These are phyloP conservation scores for Suillus fuscotomentosus DNA, from an alignment of 768 basidiomycete genomes.

Conservation along the genomic window DNA sequence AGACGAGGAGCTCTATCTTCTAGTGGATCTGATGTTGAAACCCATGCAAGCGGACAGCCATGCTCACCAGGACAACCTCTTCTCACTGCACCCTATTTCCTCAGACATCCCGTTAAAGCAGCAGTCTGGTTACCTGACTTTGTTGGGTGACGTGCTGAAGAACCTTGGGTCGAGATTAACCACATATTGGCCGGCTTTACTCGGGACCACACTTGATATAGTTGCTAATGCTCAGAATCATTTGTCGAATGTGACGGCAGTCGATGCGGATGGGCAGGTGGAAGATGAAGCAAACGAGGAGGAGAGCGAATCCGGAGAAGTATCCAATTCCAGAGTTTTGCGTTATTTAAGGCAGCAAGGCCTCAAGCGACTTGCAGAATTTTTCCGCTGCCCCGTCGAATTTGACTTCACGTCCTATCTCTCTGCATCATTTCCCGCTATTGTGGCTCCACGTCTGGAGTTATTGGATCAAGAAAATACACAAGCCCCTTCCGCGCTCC, in stretches of 20 bases:
- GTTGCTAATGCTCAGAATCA: constrained; percentile 61
- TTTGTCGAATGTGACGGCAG: constrained; percentile 34
- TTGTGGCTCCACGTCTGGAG: constrained; percentile 82
- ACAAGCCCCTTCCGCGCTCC: constrained; percentile 83
- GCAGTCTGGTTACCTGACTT: constrained; percentile 78
- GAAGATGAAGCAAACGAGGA: constrained; percentile 37
- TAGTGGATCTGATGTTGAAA: constrained; percentile 86
- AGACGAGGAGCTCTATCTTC: constrained; percentile 67
- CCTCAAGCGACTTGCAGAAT: constrained; percentile 82
- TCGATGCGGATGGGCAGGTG: constrained; percentile 36
- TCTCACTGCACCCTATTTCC: constrained; percentile 29
- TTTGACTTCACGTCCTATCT: constrained; percentile 82
- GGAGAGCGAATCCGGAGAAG: constrained; percentile 25
- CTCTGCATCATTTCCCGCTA: constrained; percentile 56
- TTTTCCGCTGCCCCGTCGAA: constrained; percentile 70
- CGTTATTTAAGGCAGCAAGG: constrained; percentile 80
- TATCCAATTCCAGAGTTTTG: constrained; percentile 34
- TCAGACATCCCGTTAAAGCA: constrained; percentile 53
- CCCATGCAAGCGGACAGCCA: constrained; percentile 50
- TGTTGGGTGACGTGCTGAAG: constrained; percentile 83
- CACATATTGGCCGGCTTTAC: constrained; percentile 69
- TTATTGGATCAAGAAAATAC: constrained; percentile 81
- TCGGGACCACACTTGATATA: constrained; percentile 68
- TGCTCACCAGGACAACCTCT: constrained; percentile 23
- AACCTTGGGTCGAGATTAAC: constrained; percentile 75